Percentiles rank a stretch among this genome's conserved stretches.
Conservation (phyloP, 257 asterid species). For the Solanum arcanum region DNA sequence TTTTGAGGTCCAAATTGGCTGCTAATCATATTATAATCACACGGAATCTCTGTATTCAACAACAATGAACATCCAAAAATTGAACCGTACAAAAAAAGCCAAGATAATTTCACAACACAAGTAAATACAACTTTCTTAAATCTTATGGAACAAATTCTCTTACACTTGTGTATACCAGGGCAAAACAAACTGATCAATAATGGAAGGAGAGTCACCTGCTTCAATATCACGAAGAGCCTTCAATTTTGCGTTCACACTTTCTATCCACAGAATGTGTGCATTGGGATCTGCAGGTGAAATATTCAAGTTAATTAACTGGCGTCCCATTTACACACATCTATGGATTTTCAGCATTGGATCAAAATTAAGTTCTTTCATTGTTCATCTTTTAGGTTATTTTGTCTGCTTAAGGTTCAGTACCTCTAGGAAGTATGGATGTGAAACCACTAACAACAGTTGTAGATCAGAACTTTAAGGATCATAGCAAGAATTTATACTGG, state of each 20-base stretch:
- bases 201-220: constrained; percentile 33
- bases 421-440: neutral
- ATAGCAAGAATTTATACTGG: neutral
- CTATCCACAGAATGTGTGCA: constrained; percentile 60
- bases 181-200: neutral
- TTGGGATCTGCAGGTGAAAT: constrained; percentile 58
- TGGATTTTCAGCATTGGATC: neutral
- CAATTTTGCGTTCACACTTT: constrained; percentile 46
- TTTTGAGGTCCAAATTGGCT: neutral
- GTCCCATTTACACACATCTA: neutral
- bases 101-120: neutral
- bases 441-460: neutral
- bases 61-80: neutral
- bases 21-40: neutral
- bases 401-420: neutral
- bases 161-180: neutral
- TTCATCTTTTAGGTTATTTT: neutral
- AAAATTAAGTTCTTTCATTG: neutral
- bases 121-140: neutral
- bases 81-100: neutral
- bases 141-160: neutral
- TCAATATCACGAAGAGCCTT: constrained; percentile 69
- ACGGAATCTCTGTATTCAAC: neutral
- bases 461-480: neutral
- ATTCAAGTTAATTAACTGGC: neutral